Base-by-base conservation (phyloP, 768 basidiomycete species). In the Tubosaeta sp. region DNA sequence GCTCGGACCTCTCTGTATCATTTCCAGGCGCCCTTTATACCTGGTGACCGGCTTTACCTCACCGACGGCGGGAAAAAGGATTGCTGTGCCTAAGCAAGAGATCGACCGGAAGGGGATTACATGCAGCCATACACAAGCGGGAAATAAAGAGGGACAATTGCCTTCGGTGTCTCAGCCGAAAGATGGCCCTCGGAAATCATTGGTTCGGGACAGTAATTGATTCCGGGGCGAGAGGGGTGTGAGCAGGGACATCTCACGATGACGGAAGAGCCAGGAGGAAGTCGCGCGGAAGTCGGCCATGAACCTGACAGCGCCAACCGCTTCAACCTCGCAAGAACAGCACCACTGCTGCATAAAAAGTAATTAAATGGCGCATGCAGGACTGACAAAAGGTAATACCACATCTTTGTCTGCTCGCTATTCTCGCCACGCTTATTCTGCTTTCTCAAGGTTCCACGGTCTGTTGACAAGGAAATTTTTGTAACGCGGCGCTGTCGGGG, bases 61-160 rank as follows among this genome's bases (percentile, higher is more conserved):
- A 67, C 63, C 46, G 6, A 39, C 10, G 58, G 59, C 48, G 47
- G 61, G 57, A 47, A 36, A 66, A 48, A 41, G 41, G 31, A 56
- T 56, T 62, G 56, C 60, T 55, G 53, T 63, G 52, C 60, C 29
- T 34, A 30, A 53, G 54, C 30, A 42, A 46, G 53, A 60, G 58
- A 65, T 69, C 60, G 58, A 57, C 56, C 63, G 53, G 45, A 57
- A 68, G 63, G 57, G 57, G 66, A 68, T 67, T 46, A 50, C 48
- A 51, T 47, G 67, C 45, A 35, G 41, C 49, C 56, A 49, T 61
- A 54, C 51, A 47, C 49, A 41, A 36, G 56, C 52, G 54, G 52
- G 47, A 55, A 64, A 52, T 64, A 49, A n/a, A 54, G 60, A 53
- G 54, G 65, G 51, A 38, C 31, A 34, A 60, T 58, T 66, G 43